Conservation (phyloP, 768 basidiomycete genomes). For the Lentinula boryana region DNA sequence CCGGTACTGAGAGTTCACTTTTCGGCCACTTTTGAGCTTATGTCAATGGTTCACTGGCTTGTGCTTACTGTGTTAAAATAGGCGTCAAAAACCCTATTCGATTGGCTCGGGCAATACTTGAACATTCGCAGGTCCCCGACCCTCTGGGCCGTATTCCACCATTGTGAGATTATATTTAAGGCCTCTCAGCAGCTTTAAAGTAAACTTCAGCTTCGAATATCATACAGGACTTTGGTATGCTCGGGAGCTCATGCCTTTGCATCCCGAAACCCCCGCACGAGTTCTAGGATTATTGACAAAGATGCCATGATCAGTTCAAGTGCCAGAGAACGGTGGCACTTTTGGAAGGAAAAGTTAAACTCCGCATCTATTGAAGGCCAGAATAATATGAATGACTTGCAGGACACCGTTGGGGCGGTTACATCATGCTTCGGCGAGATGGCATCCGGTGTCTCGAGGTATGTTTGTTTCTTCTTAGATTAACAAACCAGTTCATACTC, state of each 20-base stretch:
- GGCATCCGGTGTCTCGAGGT: conserved; percentile 78
- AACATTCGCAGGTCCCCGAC: conserved; percentile 40
- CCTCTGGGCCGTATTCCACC: conserved; percentile 65
- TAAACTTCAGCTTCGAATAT: neutral
- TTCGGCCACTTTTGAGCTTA: neutral
- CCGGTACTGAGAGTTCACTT: conserved; percentile 33
- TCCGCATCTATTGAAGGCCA: neutral
- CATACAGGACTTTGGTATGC: conserved; percentile 50
- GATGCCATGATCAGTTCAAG: conserved; percentile 43
- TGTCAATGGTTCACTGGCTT: neutral
- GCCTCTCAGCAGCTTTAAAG: neutral
- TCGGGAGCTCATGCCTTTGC: conserved; percentile 60
- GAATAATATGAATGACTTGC: conserved; percentile 30
- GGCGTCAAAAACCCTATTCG: conserved; percentile 69
- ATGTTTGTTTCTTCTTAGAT: conserved; percentile 2
- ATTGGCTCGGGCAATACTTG: conserved; percentile 52
- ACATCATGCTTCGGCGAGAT: conserved; percentile 38
- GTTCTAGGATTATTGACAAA: conserved; percentile 29
- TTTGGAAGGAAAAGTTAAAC: conserved; percentile 49
- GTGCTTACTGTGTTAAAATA: conserved; percentile 14
- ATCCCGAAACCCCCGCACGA: conserved; percentile 8
- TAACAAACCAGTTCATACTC: neutral
- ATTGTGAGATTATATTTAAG: conserved; percentile 35
- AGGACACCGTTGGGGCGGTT: conserved; percentile 84
- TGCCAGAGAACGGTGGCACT: conserved; percentile 49